Conservation (phyloP, 495 filamentous ascomycete genomes). For the Articulospora tetracladia region DNA sequence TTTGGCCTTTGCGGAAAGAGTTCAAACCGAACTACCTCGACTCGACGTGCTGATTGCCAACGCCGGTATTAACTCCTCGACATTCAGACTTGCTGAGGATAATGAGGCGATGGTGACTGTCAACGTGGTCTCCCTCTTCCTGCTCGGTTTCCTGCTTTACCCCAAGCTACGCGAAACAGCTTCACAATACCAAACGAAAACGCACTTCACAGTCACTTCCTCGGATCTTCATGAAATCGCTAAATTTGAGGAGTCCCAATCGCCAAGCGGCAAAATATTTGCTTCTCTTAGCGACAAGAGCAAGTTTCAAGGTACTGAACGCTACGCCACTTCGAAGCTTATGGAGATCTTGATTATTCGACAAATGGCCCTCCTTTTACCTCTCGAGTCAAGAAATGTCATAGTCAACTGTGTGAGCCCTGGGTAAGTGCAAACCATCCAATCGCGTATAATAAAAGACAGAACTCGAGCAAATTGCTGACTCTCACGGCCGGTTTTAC, state of each 20-base stretch:
- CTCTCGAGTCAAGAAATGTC: too few relatives aligned
- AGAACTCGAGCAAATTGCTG: slow-evolving; percentile 33
- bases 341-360: too few relatives aligned
- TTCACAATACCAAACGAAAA: slow-evolving; percentile 8
- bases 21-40: slow-evolving; percentile 24
- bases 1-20: slow-evolving; percentile 30
- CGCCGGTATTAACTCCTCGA: slow-evolving; percentile 26
- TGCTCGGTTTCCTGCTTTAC: slow-evolving; percentile 37
- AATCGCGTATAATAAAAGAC: too few relatives aligned
- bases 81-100: slow-evolving; percentile 11
- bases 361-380: too few relatives aligned
- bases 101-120: slow-evolving; percentile 31
- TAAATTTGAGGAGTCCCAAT: slow-evolving; percentile 29
- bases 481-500: not conserved
- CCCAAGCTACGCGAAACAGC: slow-evolving; percentile 25
- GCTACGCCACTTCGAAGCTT: slow-evolving; percentile 33
- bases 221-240: slow-evolving; percentile 32
- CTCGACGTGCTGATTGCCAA: slow-evolving; percentile 37
- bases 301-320: slow-evolving; percentile 4
- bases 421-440: too few relatives aligned
- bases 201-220: slow-evolving; percentile 22
- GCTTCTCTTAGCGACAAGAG: slow-evolving; percentile 2
- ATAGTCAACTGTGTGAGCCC: too few relatives aligned
- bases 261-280: slow-evolving; percentile 25
- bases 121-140: slow-evolving; percentile 43